Conservation (phyloP, 106 monocot genomes). For the Posidonia australis region DNA sequence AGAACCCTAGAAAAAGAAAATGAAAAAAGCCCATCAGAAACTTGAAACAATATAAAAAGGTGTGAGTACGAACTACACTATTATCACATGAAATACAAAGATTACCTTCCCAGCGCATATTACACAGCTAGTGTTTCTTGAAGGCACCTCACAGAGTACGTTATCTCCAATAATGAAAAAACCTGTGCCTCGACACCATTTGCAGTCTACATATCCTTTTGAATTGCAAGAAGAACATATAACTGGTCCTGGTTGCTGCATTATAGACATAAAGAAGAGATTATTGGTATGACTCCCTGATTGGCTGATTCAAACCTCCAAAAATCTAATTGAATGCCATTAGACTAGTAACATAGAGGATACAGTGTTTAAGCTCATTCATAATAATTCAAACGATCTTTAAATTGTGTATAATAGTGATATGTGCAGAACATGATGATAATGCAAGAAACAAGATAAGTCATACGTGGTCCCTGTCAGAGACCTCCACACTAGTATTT, state of each 20-base stretch:
- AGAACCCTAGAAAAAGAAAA: slow-evolving; percentile 41
- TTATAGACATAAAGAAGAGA: neutral
- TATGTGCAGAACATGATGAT: too few relatives aligned
- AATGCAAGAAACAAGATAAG: too few relatives aligned
- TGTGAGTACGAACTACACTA: neutral
- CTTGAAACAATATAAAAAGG: too few relatives aligned
- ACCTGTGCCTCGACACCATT: slow-evolving; percentile 89
- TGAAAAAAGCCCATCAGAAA: neutral
- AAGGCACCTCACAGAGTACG: slow-evolving; percentile 89
- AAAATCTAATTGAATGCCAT: too few relatives aligned
- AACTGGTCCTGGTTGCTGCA: slow-evolving; percentile 82
- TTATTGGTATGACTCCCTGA: neutral
- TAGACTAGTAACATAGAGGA: too few relatives aligned
- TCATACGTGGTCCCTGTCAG: too few relatives aligned
- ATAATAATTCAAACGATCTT: too few relatives aligned
- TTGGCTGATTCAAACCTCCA: neutral
- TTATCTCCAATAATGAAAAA: slow-evolving; percentile 90
- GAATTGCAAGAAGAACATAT: slow-evolving; percentile 73
- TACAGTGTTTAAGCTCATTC: too few relatives aligned
- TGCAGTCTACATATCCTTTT: slow-evolving; percentile 65
- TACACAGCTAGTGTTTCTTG: slow-evolving; percentile 75
- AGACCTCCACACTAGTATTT: too few relatives aligned
- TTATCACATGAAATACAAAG: neutral
- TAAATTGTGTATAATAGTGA: too few relatives aligned
- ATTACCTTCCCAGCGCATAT: slow-evolving; percentile 77